Evolutionary conservation across 2,329 filamentous ascomycete species (phyloP).

Genomic region (Trichoderma afroharzianum): DNA sequence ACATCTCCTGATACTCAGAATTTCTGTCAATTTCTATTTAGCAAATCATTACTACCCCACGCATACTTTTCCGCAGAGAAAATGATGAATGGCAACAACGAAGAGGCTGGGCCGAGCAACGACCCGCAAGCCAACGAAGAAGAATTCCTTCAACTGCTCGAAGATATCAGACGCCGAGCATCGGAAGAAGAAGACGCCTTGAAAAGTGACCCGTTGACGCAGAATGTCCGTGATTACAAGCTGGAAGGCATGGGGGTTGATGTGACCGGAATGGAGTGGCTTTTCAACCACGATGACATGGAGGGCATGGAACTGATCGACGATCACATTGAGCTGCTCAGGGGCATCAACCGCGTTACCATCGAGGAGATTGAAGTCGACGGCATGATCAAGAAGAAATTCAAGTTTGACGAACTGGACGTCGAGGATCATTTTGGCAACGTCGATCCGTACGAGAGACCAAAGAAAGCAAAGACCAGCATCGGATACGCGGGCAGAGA

Average conservation of each 20-base stretch:
- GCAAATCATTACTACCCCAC: neutral
- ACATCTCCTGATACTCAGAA: neutral
- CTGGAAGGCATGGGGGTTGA: slow-evolving; percentile 4
- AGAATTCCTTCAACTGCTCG: slow-evolving; percentile 21
- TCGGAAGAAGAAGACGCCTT: slow-evolving; percentile 19
- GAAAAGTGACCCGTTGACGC: neutral
- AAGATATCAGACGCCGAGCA: slow-evolving; percentile 24
- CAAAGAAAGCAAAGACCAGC: slow-evolving; percentile 13
- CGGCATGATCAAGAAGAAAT: slow-evolving; percentile 24
- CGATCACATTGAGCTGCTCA: slow-evolving; percentile 8
- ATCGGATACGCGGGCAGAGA: slow-evolving; percentile 33
- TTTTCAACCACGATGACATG: neutral
- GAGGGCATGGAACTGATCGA: neutral
- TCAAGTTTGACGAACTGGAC: slow-evolving; percentile 29
- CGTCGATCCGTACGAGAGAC: slow-evolving; percentile 28
- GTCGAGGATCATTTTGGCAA: slow-evolving; percentile 29
- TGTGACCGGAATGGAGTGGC: neutral
- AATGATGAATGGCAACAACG: slow-evolving; percentile 10
- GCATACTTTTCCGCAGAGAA: neutral
- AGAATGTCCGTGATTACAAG: neutral
- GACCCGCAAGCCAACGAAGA: neutral
- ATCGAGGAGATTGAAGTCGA: slow-evolving; percentile 15
- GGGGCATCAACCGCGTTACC: slow-evolving; percentile 8
- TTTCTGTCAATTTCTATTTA: neutral
- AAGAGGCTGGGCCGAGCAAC: slow-evolving; percentile 8